Conservation (phyloP, 2,329 filamentous ascomycete species). For the Pyrenophora graminea region DNA sequence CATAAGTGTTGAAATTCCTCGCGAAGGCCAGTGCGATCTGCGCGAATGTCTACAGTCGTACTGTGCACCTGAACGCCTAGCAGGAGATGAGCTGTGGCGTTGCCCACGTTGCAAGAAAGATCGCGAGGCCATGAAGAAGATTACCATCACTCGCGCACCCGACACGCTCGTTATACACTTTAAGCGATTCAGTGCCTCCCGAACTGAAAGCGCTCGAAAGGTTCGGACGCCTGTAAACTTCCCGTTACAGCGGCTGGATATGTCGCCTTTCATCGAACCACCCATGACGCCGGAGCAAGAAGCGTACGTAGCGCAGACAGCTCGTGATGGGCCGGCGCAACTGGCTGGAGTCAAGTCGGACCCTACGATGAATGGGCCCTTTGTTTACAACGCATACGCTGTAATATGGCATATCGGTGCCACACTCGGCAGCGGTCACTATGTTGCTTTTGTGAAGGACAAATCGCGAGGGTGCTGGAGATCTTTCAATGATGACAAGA, state of each 20-base stretch:
- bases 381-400: slow-evolving; percentile 82
- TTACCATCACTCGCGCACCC: slow-evolving; percentile 77
- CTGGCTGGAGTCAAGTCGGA: slow-evolving; percentile 45
- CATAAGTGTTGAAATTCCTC: slow-evolving; percentile 71
- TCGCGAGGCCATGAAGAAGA: slow-evolving; percentile 69
- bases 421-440: slow-evolving; percentile 75
- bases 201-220: slow-evolving; percentile 65
- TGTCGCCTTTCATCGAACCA: slow-evolving; percentile 64
- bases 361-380: slow-evolving; percentile 59
- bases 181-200: slow-evolving; percentile 68
- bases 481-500: slow-evolving; percentile 61
- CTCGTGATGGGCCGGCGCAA: slow-evolving; percentile 32
- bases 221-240: slow-evolving; percentile 74
- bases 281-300: slow-evolving; percentile 46
- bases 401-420: slow-evolving; percentile 77
- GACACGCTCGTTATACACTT: slow-evolving; percentile 78
- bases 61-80: slow-evolving; percentile 68
- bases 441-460: slow-evolving; percentile 66
- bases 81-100: slow-evolving; percentile 69
- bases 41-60: slow-evolving; percentile 73
- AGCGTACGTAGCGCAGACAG: slow-evolving; percentile 42
- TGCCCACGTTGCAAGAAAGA: slow-evolving; percentile 75
- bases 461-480: slow-evolving; percentile 61
- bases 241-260: slow-evolving; percentile 70
- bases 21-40: slow-evolving; percentile 63